phyloP scores from a whole-genome alignment of 495 filamentous ascomycete genomes.

The Penicillium coprophilum region DNA sequence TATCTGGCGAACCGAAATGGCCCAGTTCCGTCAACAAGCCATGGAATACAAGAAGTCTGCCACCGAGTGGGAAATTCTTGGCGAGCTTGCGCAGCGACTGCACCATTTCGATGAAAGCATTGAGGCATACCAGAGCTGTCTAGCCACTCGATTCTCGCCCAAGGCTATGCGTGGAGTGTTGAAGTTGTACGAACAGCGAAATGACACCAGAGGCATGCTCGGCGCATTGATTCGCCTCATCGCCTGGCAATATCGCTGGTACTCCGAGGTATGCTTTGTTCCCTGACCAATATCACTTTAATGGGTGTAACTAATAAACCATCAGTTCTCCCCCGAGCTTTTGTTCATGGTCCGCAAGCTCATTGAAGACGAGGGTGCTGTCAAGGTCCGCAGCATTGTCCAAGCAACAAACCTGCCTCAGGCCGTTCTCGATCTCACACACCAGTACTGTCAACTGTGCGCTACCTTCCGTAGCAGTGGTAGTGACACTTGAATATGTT shows the following conservation, averaged over 20 bases:
- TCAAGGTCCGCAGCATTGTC: slow-evolving; percentile 95
- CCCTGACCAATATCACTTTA: background rate
- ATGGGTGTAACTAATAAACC: background rate
- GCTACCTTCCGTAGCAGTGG: slow-evolving; percentile 93
- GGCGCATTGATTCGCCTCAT: slow-evolving; percentile 81
- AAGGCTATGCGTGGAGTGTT: slow-evolving; percentile 86
- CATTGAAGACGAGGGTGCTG: slow-evolving; percentile 95
- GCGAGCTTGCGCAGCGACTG: slow-evolving; percentile 85
- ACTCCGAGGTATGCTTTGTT: slow-evolving; percentile 69
- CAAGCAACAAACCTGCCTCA: slow-evolving; percentile 93
- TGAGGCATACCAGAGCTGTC: slow-evolving; percentile 85
- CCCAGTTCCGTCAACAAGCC: slow-evolving; percentile 83
- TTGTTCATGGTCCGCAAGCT: slow-evolving; percentile 82
- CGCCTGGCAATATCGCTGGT: slow-evolving; percentile 99
- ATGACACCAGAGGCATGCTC: slow-evolving; percentile 72
- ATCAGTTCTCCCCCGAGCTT: slow-evolving; percentile 85
- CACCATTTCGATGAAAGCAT: slow-evolving; percentile 87
- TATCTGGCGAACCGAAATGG: slow-evolving; percentile 97
- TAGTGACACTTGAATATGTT: slow-evolving; percentile 67
- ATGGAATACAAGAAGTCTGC: slow-evolving; percentile 93
- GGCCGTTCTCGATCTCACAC: slow-evolving; percentile 88
- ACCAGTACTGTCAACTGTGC: slow-evolving; percentile 92
- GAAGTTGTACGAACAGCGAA: slow-evolving; percentile 68
- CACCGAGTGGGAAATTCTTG: slow-evolving; percentile 97
- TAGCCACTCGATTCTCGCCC: slow-evolving; percentile 80